Percentiles rank a stretch among this genome's conserved stretches.
Evolutionary conservation across 148 eudicot genomes (phyloP).

Genomic region (Cornus suecica): DNA sequence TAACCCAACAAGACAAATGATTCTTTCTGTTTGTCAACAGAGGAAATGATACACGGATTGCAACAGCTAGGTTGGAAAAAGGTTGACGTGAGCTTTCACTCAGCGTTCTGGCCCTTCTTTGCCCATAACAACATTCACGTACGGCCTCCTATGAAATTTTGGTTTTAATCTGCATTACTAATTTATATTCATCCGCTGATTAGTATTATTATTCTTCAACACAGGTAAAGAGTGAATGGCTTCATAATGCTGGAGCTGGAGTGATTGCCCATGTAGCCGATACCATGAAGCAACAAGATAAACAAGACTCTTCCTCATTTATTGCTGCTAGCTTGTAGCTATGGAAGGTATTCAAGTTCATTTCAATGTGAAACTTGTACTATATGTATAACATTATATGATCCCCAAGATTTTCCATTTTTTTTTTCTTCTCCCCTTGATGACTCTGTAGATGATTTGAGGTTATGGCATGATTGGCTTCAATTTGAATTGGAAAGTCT

Average conservation of each 20-base stretch:
- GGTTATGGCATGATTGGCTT: no score
- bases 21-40: constrained; percentile 37
- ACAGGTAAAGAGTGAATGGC: constrained; percentile 95
- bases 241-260: constrained; percentile 91
- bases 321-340: constrained; percentile 60
- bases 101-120: constrained; percentile 90
- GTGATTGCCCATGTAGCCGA: constrained; percentile 96
- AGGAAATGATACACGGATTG: constrained; percentile 93
- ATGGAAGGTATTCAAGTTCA: constrained; percentile 1
- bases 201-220: neutral
- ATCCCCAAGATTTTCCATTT: neutral
- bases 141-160: constrained; percentile 16
- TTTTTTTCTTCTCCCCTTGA: no score
- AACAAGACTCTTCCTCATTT: constrained; percentile 41
- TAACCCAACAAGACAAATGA: neutral
- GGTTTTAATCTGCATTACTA: neutral
- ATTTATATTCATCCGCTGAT: neutral
- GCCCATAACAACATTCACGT: constrained; percentile 98
- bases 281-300: constrained; percentile 62
- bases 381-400: neutral
- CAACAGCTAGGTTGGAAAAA: constrained; percentile 90
- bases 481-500: no score
- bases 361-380: neutral
- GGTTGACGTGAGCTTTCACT: constrained; percentile 97
- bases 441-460: neutral